Conservation (phyloP, 176 grass and related monocot species). For the Puya raimondii region DNA sequence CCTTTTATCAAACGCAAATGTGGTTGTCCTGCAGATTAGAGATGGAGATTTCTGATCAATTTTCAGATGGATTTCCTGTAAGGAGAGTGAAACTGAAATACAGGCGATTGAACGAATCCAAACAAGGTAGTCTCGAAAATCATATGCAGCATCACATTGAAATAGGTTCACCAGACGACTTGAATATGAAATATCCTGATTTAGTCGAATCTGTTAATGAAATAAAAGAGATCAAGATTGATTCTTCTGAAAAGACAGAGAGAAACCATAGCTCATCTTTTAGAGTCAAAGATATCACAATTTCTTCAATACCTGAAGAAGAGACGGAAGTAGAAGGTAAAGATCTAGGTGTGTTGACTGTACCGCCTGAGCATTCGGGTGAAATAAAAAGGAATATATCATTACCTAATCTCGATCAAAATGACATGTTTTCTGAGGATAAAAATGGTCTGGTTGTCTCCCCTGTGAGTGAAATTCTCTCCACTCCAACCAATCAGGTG, state of each 20-base stretch:
- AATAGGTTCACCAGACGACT: constrained; percentile 32
- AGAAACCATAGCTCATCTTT: not conserved
- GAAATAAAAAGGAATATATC: not conserved
- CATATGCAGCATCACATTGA: constrained; percentile 42
- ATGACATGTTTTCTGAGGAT: constrained; percentile 9
- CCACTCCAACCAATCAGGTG: constrained; percentile 21
- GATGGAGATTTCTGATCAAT: constrained; percentile 22
- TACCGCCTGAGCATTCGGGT: not conserved
- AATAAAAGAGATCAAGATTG: constrained; percentile 43
- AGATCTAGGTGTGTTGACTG: too few species aligned
- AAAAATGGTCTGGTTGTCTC: constrained; percentile 1
- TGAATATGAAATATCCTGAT: constrained; percentile 32
- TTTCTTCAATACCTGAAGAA: not conserved
- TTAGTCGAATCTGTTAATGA: constrained; percentile 29
- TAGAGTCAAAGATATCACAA: not conserved
- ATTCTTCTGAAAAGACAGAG: constrained; percentile 27
- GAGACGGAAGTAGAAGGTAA: not conserved
- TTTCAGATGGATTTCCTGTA: constrained; percentile 22
- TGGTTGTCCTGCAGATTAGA: constrained; percentile 30
- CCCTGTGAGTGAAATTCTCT: constrained; percentile 34
- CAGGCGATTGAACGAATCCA: constrained; percentile 35
- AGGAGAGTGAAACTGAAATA: constrained; percentile 38
- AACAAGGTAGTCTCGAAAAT: constrained; percentile 27
- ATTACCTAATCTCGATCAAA: not conserved
- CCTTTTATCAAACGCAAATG: constrained; percentile 12